phyloP scores from a whole-genome alignment of 495 filamentous ascomycete genomes.

The Xylaria sp. region DNA sequence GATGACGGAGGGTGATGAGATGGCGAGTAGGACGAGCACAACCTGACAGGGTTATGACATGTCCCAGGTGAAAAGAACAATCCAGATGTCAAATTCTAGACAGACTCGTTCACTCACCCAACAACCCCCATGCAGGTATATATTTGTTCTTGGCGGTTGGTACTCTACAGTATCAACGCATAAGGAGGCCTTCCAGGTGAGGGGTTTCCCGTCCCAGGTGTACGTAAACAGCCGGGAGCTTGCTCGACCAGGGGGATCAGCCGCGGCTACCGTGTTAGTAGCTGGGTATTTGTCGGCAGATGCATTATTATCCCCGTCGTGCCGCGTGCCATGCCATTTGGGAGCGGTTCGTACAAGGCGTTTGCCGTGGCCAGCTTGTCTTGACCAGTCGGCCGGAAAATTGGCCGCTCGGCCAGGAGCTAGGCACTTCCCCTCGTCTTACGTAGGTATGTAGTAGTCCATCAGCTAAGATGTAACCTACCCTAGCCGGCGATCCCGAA shows the following conservation, averaged over 20 bases:
- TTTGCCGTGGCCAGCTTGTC: not conserved
- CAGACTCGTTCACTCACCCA: not conserved
- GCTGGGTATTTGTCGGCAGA: conserved; percentile 5
- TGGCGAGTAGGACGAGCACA: conserved; percentile 4
- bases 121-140: not conserved
- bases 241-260: conserved; percentile 14
- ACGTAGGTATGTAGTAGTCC: too few relatives aligned
- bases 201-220: conserved; percentile 15
- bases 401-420: too few relatives aligned
- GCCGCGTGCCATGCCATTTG: not conserved
- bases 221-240: conserved; percentile 20
- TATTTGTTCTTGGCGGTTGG: too few relatives aligned
- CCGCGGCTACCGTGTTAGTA: conserved; percentile 16
- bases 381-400: too few relatives aligned
- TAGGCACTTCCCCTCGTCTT: too few relatives aligned
- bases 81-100: not conserved
- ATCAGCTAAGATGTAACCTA: conserved; percentile 1
- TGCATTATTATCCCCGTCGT: not conserved
- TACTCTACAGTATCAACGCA: too few relatives aligned
- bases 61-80: not conserved
- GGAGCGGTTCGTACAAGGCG: not conserved
- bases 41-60: conserved; percentile 1
- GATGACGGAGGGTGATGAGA: not conserved
- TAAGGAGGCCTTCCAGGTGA: not conserved
- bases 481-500: not conserved